Evolutionary conservation across 2,329 filamentous ascomycete species (phyloP).

Genomic region (Helotiales sp.): DNA sequence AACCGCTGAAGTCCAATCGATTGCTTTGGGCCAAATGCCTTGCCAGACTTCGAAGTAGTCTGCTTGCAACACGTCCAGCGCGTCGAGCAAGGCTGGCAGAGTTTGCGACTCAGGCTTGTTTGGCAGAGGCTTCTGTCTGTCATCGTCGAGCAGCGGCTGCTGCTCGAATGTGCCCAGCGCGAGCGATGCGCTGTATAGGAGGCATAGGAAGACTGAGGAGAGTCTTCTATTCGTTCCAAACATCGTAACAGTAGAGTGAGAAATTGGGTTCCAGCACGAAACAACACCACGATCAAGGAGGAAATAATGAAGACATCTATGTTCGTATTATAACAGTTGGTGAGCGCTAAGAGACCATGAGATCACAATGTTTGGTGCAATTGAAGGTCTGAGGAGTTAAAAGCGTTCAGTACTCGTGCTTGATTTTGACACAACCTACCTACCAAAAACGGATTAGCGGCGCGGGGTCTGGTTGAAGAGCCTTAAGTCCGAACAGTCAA

Average conservation of each 20-base stretch:
- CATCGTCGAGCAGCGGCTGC: slow-evolving; percentile 2
- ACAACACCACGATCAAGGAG: slow-evolving; percentile 6
- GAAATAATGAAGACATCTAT: slow-evolving; percentile 27
- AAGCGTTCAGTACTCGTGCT: slow-evolving; percentile 12
- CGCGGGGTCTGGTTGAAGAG: not conserved
- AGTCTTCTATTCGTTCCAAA: slow-evolving; percentile 12
- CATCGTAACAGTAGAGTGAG: slow-evolving; percentile 14
- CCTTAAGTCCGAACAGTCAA: no score
- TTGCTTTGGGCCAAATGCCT: slow-evolving; percentile 80
- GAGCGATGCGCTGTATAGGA: not conserved
- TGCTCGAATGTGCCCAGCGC: slow-evolving; percentile 8
- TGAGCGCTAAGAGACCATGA: slow-evolving; percentile 8
- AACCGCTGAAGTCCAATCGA: slow-evolving; percentile 93
- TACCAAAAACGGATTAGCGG: not conserved
- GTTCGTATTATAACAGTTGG: slow-evolving; percentile 1
- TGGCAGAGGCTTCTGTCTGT: slow-evolving; percentile 15
- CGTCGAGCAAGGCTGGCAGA: slow-evolving; percentile 44
- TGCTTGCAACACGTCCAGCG: slow-evolving; percentile 74
- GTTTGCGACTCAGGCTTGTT: slow-evolving; percentile 14
- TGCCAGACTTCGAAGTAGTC: slow-evolving; percentile 75
- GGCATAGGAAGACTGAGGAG: slow-evolving; percentile 12
- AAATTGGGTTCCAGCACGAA: slow-evolving; percentile 5
- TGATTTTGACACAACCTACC: not conserved
- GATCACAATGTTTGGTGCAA: slow-evolving; percentile 11
- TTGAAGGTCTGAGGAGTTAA: not conserved